phyloP scores from a whole-genome alignment of 306 rosid genomes.

The Corylus heterophylla region DNA sequence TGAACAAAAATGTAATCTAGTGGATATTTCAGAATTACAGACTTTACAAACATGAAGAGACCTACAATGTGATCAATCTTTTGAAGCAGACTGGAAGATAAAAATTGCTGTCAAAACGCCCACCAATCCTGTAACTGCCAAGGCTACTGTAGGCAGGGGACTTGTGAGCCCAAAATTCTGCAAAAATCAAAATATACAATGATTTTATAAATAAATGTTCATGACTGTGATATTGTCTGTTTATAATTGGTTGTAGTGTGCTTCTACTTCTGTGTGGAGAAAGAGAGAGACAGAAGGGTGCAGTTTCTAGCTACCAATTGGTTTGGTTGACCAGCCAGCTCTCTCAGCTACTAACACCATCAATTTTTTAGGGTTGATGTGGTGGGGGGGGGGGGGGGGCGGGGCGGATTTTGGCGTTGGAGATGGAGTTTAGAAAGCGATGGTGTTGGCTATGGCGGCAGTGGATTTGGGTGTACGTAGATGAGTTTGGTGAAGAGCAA shows the following conservation, averaged over 20 bases:
- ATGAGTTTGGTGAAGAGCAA: too few relatives aligned
- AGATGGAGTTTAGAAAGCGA: too few relatives aligned
- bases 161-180: slow-evolving; percentile 79
- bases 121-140: slow-evolving; percentile 80
- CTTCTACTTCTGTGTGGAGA: background rate
- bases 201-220: slow-evolving; percentile 8
- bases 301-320: too few relatives aligned
- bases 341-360: too few relatives aligned
- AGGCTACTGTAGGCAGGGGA: slow-evolving; percentile 83
- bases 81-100: slow-evolving; percentile 92
- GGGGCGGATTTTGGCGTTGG: too few relatives aligned
- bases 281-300: background rate
- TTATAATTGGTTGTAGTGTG: background rate
- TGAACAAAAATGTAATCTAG: slow-evolving; percentile 24
- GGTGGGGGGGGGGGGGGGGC: too few relatives aligned
- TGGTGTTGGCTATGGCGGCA: too few relatives aligned
- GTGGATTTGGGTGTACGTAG: too few relatives aligned
- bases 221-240: background rate
- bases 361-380: too few relatives aligned
- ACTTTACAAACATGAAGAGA: slow-evolving; percentile 31
- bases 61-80: slow-evolving; percentile 42
- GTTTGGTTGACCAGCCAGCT: too few relatives aligned
- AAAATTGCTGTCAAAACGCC: slow-evolving; percentile 83
- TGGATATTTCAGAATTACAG: slow-evolving; percentile 26
- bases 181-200: slow-evolving; percentile 26